Base-by-base conservation (phyloP, 306 rosid genomes). In the Senna siamea region DNA sequence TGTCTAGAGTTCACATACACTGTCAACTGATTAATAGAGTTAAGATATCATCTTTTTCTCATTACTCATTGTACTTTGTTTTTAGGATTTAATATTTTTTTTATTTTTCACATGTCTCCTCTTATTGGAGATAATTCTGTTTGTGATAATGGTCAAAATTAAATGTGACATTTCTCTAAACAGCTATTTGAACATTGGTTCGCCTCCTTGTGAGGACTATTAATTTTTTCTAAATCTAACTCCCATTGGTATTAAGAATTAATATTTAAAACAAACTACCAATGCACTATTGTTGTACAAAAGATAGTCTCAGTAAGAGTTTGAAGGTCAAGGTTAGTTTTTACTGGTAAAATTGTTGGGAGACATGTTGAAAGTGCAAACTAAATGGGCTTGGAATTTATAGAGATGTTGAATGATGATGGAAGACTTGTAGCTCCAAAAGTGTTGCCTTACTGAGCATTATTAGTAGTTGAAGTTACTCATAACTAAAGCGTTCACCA, bases 361-460 rank as follows among this genome's bases (percentile, higher is more conserved):
- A 64, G 28, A 46, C 43, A 20, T 64, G 73, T 65, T 79, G 75
- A 58, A 75, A 75, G 41, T 75, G 67, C 65, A 22, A 70, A 52
- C 12, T 22, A 66, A 66, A 28, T 74, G 30, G 38, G 52, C 2
- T 53, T 23, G 30, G 41, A 48, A 12, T 55, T 5, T 43, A 10
- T 56, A 34, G 58, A 74, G 15, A 11, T 60, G 63, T 70, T 70
- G 5, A 17, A 18, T 34, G n/a, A 37, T 38, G 51, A 40, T 63
- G 43, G 69, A 51, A 67, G 26, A 9, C 34, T 32, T 69, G 0
- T 12, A 32, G 54, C 57, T 66, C 14, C 59, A 28, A 40, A 5
- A 63, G 48, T 62, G n/a, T 68, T 63, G 15, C 61, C 32, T 15
- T 34, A 76, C 56, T n/a, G 18, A 40, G n/a, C 66, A 48, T 69